Evolutionary conservation across 257 asterid species (phyloP).

Genomic region (Buddleja alternifolia): DNA sequence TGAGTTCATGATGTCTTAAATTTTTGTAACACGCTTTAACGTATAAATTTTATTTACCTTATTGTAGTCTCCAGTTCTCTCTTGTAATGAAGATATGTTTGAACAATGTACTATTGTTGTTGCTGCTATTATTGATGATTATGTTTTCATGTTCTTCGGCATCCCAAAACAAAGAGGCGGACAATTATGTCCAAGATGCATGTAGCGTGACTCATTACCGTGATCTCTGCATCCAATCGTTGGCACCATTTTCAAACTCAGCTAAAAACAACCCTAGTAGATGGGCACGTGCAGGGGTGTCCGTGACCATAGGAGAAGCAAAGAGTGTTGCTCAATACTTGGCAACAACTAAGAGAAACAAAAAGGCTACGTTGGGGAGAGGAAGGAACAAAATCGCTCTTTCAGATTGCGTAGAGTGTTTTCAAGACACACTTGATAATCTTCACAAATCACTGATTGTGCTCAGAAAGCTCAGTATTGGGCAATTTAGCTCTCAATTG

Average conservation of each 20-base stretch:
- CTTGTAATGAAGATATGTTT: background rate
- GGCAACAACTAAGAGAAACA: conserved; percentile 19
- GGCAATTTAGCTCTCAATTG: conserved; percentile 47
- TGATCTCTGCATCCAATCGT: conserved; percentile 52
- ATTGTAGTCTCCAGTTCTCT: background rate
- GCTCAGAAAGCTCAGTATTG: conserved; percentile 46
- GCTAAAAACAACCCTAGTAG: conserved; percentile 52
- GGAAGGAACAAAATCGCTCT: conserved; percentile 44
- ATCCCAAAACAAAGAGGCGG: conserved; percentile 15
- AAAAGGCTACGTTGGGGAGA: background rate
- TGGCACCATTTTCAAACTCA: conserved; percentile 48
- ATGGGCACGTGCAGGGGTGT: conserved; percentile 82
- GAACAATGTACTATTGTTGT: background rate
- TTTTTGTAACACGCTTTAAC: too few relatives aligned
- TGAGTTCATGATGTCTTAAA: too few relatives aligned
- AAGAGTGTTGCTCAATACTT: conserved; percentile 40
- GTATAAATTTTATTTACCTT: too few relatives aligned
- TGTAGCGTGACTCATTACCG: conserved; percentile 68
- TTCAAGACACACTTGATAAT: conserved; percentile 57
- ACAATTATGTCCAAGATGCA: conserved; percentile 48
- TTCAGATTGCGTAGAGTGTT: conserved; percentile 56
- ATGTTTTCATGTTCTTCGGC: background rate
- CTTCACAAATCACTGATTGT: conserved; percentile 61
- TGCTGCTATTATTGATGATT: conserved; percentile 31
- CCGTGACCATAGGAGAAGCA: conserved; percentile 64